These are phyloP conservation scores for Wickerhamomyces ciferrii DNA, from an alignment of 805 yeast genomes.

Conservation along the genomic window DNA sequence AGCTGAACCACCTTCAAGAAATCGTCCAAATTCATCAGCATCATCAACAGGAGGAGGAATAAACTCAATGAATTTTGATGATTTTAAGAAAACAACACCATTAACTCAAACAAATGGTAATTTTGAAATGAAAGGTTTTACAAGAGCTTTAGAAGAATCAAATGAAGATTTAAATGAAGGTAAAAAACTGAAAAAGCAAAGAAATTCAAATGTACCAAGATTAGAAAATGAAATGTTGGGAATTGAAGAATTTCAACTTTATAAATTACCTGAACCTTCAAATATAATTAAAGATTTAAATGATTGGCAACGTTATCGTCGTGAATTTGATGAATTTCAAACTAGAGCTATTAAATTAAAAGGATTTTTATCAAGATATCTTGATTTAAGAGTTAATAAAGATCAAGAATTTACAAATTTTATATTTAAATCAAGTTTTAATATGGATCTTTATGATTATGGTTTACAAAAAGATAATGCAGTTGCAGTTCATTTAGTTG, in stretches of 20 bases:
- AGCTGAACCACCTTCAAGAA: too few species aligned
- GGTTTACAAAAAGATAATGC: neutral
- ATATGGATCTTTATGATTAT: neutral
- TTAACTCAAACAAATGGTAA: conserved; percentile 8
- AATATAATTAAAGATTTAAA: neutral
- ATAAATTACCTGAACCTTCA: neutral
- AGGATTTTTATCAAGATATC: neutral
- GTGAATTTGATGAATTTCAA: neutral
- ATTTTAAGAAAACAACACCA: conserved; percentile 5
- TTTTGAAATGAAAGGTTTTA: conserved; percentile 1
- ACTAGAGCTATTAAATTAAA: neutral
- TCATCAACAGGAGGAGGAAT: too few species aligned
- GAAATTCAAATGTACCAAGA: too few species aligned
- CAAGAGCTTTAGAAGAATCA: neutral
- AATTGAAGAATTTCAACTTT: neutral
- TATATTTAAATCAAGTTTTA: neutral
- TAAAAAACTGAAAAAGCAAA: neutral
- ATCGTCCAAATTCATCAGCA: neutral
- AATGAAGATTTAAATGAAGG: neutral
- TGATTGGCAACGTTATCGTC: neutral
- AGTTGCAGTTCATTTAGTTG: neutral
- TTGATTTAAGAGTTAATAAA: neutral
- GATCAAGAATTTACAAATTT: neutral
- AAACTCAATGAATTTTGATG: neutral
- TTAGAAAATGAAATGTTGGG: conserved; percentile 16